Conservation (phyloP, 163 green algal genomes). For the Chlorella variabilis region DNA sequence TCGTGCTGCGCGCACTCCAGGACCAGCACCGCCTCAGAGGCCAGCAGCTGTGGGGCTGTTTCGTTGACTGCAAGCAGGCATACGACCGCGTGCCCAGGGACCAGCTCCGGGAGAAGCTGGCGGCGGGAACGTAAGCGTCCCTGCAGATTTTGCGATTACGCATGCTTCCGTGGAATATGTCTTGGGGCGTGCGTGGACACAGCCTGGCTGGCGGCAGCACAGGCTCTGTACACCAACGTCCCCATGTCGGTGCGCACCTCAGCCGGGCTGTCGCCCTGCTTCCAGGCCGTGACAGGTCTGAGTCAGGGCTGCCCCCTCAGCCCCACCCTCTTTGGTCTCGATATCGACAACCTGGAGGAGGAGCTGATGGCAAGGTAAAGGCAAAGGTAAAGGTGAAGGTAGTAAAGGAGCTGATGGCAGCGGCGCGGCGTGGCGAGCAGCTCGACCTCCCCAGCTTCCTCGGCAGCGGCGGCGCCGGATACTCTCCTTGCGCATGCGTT, state of each 20-base stretch:
- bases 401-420: too few relatives aligned
- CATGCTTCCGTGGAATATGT: too few relatives aligned
- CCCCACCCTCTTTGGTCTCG: constrained; percentile 35
- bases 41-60: constrained; percentile 5
- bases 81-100: constrained; percentile 4
- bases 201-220: background rate
- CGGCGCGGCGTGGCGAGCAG: too few relatives aligned
- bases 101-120: background rate
- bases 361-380: too few relatives aligned
- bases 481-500: too few relatives aligned
- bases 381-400: too few relatives aligned
- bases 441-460: too few relatives aligned
- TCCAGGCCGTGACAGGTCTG: too few relatives aligned
- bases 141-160: too few relatives aligned
- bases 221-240: background rate
- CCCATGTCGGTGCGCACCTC: background rate
- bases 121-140: too few relatives aligned
- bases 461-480: too few relatives aligned
- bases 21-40: constrained; percentile 2
- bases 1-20: constrained; percentile 18
- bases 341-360: constrained; percentile 27
- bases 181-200: background rate
- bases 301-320: constrained; percentile 12
- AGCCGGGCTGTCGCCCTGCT: constrained; percentile 25
- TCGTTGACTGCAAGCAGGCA: constrained; percentile 32